Evolutionary conservation across 1,139 yeast species (phyloP).

Genomic region (Hyphopichia pseudoburtonii): DNA sequence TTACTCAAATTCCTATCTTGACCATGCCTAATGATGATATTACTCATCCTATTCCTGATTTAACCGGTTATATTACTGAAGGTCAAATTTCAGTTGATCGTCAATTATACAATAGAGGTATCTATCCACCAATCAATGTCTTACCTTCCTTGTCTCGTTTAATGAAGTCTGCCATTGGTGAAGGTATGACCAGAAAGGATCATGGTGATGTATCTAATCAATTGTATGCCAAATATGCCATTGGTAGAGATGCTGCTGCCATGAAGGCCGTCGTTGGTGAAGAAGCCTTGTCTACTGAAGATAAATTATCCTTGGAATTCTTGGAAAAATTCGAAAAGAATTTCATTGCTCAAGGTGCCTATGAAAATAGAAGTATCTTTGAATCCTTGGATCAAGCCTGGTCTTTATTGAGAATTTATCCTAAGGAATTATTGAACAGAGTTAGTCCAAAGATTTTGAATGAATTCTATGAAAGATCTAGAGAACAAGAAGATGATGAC

Average conservation of each 20-base stretch:
- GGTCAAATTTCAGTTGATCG: conserved; percentile 98
- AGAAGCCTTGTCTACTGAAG: conserved; percentile 97
- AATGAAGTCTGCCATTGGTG: conserved; percentile 99
- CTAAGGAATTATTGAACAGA: conserved; percentile 97
- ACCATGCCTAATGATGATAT: conserved; percentile 99
- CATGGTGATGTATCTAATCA: conserved; percentile 99
- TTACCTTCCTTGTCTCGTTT: conserved; percentile 95
- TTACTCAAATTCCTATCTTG: conserved; percentile 96
- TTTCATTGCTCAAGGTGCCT: conserved; percentile 93
- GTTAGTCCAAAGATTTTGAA: conserved; percentile 94
- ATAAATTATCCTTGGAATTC: conserved; percentile 93
- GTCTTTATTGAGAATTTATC: conserved; percentile 96
- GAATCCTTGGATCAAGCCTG: conserved; percentile 98
- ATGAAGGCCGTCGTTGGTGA: conserved; percentile 99
- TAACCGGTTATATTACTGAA: conserved; percentile 98
- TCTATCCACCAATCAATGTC: conserved; percentile 98
- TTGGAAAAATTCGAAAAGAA: conserved; percentile 96
- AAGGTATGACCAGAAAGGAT: conserved; percentile 99
- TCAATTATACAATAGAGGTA: conserved; percentile 92
- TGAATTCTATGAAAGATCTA: conserved; percentile 91
- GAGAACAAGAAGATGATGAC: conserved; percentile 57
- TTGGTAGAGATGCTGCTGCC: conserved; percentile 99
- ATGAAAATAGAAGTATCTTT: conserved; percentile 89
- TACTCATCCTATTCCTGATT: conserved; percentile 99
- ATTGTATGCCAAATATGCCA: conserved; percentile 97